These are phyloP conservation scores for Zoysia japonica DNA, from an alignment of 176 grass and related monocot species.

Conservation along the genomic window DNA sequence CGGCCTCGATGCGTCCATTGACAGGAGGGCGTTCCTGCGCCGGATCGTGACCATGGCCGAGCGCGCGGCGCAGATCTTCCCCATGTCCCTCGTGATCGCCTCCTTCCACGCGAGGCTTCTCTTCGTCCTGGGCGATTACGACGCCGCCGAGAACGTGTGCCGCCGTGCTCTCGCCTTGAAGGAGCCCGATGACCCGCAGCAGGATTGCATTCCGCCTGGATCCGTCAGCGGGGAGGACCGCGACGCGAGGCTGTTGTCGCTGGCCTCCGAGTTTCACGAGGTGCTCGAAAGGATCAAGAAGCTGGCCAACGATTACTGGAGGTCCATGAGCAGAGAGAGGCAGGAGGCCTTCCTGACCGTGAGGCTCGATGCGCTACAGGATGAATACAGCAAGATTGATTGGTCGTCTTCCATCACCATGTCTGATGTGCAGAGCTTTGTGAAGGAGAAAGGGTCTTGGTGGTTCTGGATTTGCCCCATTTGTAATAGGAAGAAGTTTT, in stretches of 20 bases:
- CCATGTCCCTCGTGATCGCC: constrained; percentile 23
- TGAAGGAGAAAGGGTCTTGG: constrained; percentile 22
- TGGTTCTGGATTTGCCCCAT: constrained; percentile 46
- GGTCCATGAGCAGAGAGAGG: constrained; percentile 25
- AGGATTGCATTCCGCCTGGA: constrained; percentile 27
- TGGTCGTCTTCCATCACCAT: background rate
- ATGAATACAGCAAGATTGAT: constrained; percentile 29
- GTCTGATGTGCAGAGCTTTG: constrained; percentile 8
- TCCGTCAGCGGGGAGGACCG: constrained; percentile 26
- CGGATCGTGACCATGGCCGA: background rate
- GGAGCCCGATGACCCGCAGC: constrained; percentile 22
- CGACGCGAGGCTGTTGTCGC: background rate
- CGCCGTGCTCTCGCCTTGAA: constrained; percentile 6
- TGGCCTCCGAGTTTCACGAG: constrained; percentile 21
- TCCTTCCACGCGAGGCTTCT: constrained; percentile 28
- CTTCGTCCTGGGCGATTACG: constrained; percentile 35
- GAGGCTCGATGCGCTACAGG: background rate
- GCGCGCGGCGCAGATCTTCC: background rate
- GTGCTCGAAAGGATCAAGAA: constrained; percentile 2
- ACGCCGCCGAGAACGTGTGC: constrained; percentile 33
- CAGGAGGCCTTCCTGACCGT: constrained; percentile 13
- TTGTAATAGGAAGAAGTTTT: constrained; percentile 28
- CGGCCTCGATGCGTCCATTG: constrained; percentile 23
- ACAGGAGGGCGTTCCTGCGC: constrained; percentile 39
- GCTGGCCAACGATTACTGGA: constrained; percentile 28